Evolutionary conservation across 192 early-diverging fungal species (phyloP).

Genomic region (Linnemannia zychae): DNA sequence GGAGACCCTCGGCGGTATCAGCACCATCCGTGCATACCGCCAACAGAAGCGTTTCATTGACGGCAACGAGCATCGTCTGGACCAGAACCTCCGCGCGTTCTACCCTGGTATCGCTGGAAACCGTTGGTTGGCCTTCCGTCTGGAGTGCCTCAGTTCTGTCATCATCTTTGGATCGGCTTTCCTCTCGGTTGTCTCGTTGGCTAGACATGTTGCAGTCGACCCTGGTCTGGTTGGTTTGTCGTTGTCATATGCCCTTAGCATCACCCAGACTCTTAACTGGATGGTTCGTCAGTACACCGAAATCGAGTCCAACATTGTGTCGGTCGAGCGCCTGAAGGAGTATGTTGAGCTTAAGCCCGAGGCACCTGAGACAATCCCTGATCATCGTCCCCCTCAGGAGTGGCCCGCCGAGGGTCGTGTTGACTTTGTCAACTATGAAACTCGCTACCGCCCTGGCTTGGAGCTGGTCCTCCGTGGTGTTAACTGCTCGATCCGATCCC

Average conservation of each 20-base stretch:
- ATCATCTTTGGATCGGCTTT: conserved; percentile 87
- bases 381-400: conserved; percentile 62
- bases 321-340: conserved; percentile 86
- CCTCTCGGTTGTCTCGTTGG: conserved; percentile 76
- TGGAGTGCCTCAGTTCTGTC: conserved; percentile 83
- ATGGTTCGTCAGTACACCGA: conserved; percentile 89
- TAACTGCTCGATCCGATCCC: conserved; percentile 56
- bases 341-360: conserved; percentile 87
- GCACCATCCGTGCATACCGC: conserved; percentile 89
- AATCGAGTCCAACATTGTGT: conserved; percentile 87
- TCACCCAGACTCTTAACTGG: conserved; percentile 92
- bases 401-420: conserved; percentile 89
- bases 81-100: conserved; percentile 84
- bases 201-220: conserved; percentile 70
- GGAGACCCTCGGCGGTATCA: conserved; percentile 83
- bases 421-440: conserved; percentile 82
- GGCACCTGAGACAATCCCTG: conserved; percentile 78
- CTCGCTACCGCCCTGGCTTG: conserved; percentile 84
- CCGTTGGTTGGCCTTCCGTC: conserved; percentile 81
- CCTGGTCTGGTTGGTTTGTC: conserved; percentile 81
- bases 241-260: conserved; percentile 77
- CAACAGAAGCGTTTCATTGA: conserved; percentile 74
- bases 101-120: conserved; percentile 82
- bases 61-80: conserved; percentile 78
- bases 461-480: conserved; percentile 85